These are phyloP conservation scores for Chrysoporthe puriensis DNA, from an alignment of 2,329 filamentous ascomycete genomes.

Conservation along the genomic window DNA sequence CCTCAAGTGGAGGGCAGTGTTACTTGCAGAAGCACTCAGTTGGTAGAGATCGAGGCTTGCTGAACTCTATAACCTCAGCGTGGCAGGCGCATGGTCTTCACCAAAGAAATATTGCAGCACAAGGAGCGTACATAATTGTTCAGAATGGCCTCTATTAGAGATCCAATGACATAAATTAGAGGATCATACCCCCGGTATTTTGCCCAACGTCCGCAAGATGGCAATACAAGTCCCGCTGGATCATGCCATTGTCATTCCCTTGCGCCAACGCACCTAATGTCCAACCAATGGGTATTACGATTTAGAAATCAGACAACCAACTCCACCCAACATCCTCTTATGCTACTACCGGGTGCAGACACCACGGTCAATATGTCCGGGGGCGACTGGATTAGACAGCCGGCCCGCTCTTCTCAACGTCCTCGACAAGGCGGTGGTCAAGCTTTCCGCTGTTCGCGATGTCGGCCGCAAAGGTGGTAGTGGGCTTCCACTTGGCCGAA, in stretches of 20 bases:
- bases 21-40: too few relatives aligned
- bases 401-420: conserved; percentile 37
- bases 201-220: conserved; percentile 4
- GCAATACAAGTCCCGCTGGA: neutral
- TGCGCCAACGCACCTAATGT: neutral
- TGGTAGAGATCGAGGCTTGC: too few relatives aligned
- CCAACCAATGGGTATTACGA: conserved; percentile 19
- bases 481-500: conserved; percentile 76
- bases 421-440: conserved; percentile 37
- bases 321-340: neutral
- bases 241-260: neutral
- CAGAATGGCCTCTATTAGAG: neutral
- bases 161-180: neutral
- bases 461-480: conserved; percentile 64
- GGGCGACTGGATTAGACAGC: conserved; percentile 36
- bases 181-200: neutral
- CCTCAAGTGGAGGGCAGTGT: too few relatives aligned
- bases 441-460: conserved; percentile 34
- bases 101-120: too few relatives aligned
- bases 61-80: too few relatives aligned
- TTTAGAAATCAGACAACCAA: neutral
- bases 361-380: neutral
- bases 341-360: neutral
- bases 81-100: too few relatives aligned
- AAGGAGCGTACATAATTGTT: neutral